Evolutionary conservation across 257 asterid species (phyloP).

Genomic region (Jaltomata sinuosa): DNA sequence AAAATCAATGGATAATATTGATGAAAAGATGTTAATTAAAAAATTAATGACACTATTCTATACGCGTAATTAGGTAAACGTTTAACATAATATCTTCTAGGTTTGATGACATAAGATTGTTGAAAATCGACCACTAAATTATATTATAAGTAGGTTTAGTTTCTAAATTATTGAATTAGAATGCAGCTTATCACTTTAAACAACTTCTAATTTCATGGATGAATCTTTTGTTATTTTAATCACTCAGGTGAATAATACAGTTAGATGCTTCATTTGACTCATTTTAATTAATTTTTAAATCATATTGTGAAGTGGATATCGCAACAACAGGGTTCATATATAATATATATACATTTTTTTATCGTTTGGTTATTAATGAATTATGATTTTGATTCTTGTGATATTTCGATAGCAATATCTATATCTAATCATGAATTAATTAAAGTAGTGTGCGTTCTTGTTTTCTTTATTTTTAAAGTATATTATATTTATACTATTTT

Average conservation of each 20-base stretch:
- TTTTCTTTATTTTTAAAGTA: too few species aligned
- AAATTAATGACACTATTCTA: neutral
- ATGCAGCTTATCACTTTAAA: neutral
- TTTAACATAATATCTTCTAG: neutral
- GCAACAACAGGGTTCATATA: too few species aligned
- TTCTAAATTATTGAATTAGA: neutral
- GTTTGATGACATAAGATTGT: neutral
- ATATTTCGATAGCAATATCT: neutral
- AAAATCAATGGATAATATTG: neutral
- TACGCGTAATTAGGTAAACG: neutral
- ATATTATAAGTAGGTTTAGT: neutral
- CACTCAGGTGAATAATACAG: neutral
- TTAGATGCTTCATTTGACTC: neutral
- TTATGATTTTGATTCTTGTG: too few species aligned
- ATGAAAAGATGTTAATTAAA: neutral
- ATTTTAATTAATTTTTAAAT: too few species aligned
- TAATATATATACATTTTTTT: too few species aligned
- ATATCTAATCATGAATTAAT: too few species aligned
- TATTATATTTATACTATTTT: too few species aligned
- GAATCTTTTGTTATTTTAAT: neutral
- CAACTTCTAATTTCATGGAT: neutral
- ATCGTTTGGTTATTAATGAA: neutral
- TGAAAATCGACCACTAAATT: neutral
- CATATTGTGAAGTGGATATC: neutral
- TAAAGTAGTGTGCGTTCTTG: neutral